Evolutionary conservation across 2,329 filamentous ascomycete species (phyloP).

Genomic region (Fulvia fulva): DNA sequence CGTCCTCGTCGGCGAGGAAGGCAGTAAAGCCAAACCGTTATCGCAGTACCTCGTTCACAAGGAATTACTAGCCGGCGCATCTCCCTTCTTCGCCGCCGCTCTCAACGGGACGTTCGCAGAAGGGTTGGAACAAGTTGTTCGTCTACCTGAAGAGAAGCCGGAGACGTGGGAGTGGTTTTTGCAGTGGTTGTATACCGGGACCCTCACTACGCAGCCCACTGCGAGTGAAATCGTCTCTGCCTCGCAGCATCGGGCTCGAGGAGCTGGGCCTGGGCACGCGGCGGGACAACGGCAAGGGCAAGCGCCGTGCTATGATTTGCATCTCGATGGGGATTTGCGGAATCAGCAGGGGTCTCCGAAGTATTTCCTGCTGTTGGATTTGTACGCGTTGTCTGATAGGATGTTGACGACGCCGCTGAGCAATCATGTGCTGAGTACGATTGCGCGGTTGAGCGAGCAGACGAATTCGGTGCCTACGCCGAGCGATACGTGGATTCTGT

Average conservation of each 20-base stretch:
- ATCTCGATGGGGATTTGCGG: constrained; percentile 36
- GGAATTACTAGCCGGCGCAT: constrained; percentile 44
- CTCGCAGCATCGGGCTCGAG: neutral
- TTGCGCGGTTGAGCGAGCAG: constrained; percentile 43
- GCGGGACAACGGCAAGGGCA: constrained; percentile 10
- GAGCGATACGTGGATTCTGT: constrained; percentile 46
- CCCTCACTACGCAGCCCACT: constrained; percentile 28
- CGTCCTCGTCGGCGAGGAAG: constrained; percentile 37
- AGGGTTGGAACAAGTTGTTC: constrained; percentile 40
- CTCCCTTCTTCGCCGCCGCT: constrained; percentile 50
- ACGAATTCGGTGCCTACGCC: constrained; percentile 51
- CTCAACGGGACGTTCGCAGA: constrained; percentile 47
- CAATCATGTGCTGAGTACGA: constrained; percentile 43
- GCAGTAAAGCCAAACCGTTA: constrained; percentile 23
- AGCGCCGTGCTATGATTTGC: neutral
- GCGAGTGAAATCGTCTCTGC: neutral
- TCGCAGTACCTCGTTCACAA: constrained; percentile 47
- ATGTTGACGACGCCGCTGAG: constrained; percentile 44
- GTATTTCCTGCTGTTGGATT: constrained; percentile 48
- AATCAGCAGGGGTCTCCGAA: constrained; percentile 47
- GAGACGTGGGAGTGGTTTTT: constrained; percentile 49
- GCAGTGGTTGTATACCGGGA: constrained; percentile 49
- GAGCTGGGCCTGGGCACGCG: neutral
- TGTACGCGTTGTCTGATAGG: constrained; percentile 46
- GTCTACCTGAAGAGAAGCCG: constrained; percentile 43